These are phyloP conservation scores for Apiotrichum mycotoxinovorans DNA, from an alignment of 1,284 basidiomycete genomes.

Conservation along the genomic window DNA sequence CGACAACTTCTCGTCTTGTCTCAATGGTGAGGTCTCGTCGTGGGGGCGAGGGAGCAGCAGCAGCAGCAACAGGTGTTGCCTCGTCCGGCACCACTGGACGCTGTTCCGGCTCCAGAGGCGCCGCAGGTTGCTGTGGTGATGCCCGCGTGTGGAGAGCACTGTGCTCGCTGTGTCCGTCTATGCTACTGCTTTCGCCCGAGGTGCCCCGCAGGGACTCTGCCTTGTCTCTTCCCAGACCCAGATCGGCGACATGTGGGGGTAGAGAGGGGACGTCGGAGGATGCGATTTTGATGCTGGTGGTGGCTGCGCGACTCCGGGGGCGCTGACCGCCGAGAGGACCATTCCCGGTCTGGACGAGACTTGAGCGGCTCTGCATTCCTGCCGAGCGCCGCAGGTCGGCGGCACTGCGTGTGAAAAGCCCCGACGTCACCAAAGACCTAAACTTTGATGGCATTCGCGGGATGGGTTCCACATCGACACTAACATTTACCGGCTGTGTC, in stretches of 20 bases:
- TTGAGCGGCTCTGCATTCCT: background rate
- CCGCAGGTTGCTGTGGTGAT: background rate
- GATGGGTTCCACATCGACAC: background rate
- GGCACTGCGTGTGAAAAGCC: background rate
- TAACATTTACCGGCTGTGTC: background rate
- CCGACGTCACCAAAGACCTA: background rate
- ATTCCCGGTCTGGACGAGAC: background rate
- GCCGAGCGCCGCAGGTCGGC: background rate
- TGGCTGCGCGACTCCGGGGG: background rate
- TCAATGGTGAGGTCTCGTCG: background rate
- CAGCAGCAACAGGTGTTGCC: background rate
- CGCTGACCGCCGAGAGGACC: background rate
- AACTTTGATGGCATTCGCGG: conserved; percentile 1
- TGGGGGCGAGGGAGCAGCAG: background rate
- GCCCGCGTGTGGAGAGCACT: too few species aligned
- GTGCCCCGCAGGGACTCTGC: background rate
- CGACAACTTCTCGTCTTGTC: background rate
- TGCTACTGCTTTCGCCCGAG: background rate
- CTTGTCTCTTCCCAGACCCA: background rate
- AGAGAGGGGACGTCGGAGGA: background rate
- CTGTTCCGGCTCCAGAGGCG: background rate
- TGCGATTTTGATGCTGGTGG: background rate
- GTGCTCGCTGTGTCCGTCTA: background rate
- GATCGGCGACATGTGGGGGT: background rate
- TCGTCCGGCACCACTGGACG: background rate